Evolutionary conservation across 768 basidiomycete genomes (phyloP).

Genomic region (Coprinellus aureogranulatus): DNA sequence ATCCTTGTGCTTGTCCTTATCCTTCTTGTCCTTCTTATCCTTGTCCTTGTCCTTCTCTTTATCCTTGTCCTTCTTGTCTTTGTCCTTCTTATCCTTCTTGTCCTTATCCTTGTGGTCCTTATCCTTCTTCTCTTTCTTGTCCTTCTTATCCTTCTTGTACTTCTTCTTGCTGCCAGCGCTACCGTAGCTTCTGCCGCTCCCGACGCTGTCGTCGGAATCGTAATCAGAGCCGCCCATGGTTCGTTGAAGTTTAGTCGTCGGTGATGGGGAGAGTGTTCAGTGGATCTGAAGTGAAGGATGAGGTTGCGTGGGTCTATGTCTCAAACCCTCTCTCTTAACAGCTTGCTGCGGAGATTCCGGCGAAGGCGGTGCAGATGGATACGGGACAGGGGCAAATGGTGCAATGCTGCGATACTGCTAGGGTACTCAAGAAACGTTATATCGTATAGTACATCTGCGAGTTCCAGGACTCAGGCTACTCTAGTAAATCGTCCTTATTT

Average conservation of each 20-base stretch:
- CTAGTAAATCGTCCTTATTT: not conserved
- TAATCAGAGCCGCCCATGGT: slow-evolving; percentile 3
- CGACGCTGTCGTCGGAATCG: slow-evolving; percentile 5
- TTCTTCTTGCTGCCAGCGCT: slow-evolving; percentile 11
- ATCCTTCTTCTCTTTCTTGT: slow-evolving; percentile 19
- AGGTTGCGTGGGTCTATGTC: too few species aligned
- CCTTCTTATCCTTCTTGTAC: slow-evolving; percentile 18
- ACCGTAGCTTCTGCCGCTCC: not conserved
- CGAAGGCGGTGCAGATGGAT: not conserved
- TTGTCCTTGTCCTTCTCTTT: slow-evolving; percentile 16
- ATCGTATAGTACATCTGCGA: too few species aligned
- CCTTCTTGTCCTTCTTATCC: not conserved
- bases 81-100: slow-evolving; percentile 24
- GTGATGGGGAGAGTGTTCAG: too few species aligned
- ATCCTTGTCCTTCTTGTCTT: slow-evolving; percentile 17
- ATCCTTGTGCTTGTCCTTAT: not conserved
- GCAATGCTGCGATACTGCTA: too few species aligned
- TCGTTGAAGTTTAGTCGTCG: too few species aligned
- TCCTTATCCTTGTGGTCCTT: slow-evolving; percentile 18
- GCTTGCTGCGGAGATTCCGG: not conserved
- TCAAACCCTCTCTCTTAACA: too few species aligned
- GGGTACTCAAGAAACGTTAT: not conserved
- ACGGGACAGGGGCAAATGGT: too few species aligned
- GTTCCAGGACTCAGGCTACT: too few species aligned
- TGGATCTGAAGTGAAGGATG: too few species aligned